These are phyloP conservation scores for Leishmania guyanensis DNA, from an alignment of 208 protist species.

Conservation along the genomic window DNA sequence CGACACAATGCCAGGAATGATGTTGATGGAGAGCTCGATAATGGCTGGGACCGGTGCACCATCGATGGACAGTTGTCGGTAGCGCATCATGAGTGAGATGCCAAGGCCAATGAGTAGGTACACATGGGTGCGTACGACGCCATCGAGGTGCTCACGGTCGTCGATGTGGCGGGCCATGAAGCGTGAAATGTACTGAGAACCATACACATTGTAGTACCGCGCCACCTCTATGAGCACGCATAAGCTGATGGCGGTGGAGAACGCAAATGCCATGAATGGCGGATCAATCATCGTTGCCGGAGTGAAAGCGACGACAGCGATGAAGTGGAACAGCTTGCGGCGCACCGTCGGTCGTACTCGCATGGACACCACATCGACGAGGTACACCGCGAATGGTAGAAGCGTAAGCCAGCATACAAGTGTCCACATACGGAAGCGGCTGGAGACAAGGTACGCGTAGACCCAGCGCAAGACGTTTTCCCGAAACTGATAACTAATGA, in stretches of 20 bases:
- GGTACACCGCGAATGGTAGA: constrained; percentile 59
- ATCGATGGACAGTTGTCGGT: constrained; percentile 47
- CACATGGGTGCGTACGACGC: constrained; percentile 86
- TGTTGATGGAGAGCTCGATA: constrained; percentile 73
- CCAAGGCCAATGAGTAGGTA: constrained; percentile 86
- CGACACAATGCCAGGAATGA: constrained; percentile 85
- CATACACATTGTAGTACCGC: constrained; percentile 73
- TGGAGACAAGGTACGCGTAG: constrained; percentile 61
- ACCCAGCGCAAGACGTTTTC: constrained; percentile 71
- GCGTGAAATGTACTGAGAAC: constrained; percentile 39
- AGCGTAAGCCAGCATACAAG: constrained; percentile 51
- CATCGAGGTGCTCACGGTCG: constrained; percentile 58
- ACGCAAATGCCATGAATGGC: constrained; percentile 78
- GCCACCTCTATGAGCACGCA: constrained; percentile 62
- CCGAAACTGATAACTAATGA: constrained; percentile 64
- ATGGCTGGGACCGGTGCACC: constrained; percentile 37
- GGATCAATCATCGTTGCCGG: constrained; percentile 81
- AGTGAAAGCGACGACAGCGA: constrained; percentile 81
- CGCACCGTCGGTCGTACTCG: constrained; percentile 56
- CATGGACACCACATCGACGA: constrained; percentile 52
- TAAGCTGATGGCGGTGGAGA: constrained; percentile 65
- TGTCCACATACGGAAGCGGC: constrained; percentile 60
- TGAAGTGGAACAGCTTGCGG: constrained; percentile 90
- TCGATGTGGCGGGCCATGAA: constrained; percentile 83
- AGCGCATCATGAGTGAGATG: constrained; percentile 71